Conservation (phyloP, 2,329 filamentous ascomycete genomes). For the Coniochaeta hoffmannii region DNA sequence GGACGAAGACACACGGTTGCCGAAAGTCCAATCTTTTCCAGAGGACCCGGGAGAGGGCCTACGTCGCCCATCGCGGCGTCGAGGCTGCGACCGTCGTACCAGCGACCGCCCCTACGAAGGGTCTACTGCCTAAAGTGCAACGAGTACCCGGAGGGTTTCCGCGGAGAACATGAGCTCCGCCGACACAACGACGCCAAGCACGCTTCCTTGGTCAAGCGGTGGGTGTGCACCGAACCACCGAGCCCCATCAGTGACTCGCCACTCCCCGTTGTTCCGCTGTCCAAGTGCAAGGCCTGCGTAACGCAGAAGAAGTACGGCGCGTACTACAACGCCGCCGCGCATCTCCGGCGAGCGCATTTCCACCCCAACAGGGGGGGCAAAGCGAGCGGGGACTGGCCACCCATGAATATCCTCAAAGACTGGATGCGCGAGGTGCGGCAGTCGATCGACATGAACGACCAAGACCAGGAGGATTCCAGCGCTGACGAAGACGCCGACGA, state of each 20-base stretch:
- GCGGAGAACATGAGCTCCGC: slow-evolving; percentile 79
- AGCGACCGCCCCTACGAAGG: slow-evolving; percentile 55
- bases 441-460: slow-evolving; percentile 35
- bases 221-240: slow-evolving; percentile 47
- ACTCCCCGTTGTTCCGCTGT: slow-evolving; percentile 43
- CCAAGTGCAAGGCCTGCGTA: slow-evolving; percentile 49
- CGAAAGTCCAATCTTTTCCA: slow-evolving; percentile 34
- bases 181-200: slow-evolving; percentile 58
- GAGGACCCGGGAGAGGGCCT: slow-evolving; percentile 28
- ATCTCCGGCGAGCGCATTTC: slow-evolving; percentile 50
- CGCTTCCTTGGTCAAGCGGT: slow-evolving; percentile 45
- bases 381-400: slow-evolving; percentile 51
- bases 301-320: slow-evolving; percentile 50
- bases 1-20: slow-evolving; percentile 38
- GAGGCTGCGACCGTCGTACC: slow-evolving; percentile 35
- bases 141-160: slow-evolving; percentile 78
- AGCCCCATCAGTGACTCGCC: slow-evolving; percentile 26
- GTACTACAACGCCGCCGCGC: slow-evolving; percentile 53
- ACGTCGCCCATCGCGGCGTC: slow-evolving; percentile 33
- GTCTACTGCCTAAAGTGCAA: slow-evolving; percentile 73
- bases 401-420: slow-evolving; percentile 49
- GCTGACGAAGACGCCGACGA: slow-evolving; percentile 30
- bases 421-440: slow-evolving; percentile 55
- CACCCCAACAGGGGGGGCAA: slow-evolving; percentile 48
- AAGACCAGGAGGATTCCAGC: slow-evolving; percentile 37